phyloP scores from a whole-genome alignment of 345 rosid genomes.

The Fremontodendron californicum region DNA sequence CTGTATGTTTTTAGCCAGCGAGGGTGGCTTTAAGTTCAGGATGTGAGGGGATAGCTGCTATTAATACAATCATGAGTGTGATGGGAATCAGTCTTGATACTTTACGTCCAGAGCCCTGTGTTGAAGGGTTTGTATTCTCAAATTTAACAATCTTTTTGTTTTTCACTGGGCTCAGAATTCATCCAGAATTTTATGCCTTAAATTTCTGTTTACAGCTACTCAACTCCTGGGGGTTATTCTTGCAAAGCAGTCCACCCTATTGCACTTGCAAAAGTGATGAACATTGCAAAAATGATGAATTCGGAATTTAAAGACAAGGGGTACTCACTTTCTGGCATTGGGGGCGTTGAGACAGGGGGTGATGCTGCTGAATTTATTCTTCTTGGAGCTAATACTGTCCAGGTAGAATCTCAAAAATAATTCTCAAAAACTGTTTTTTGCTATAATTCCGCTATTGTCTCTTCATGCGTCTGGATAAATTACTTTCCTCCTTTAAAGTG shows the following conservation, averaged over 20 bases:
- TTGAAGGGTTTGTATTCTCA: conserved; percentile 69
- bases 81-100: conserved; percentile 87
- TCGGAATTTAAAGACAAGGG: conserved; percentile 51
- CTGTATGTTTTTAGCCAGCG: conserved; percentile 53
- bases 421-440: neutral
- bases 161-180: neutral
- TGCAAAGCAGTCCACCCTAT: conserved; percentile 90
- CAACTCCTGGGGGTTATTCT: conserved; percentile 98
- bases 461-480: neutral
- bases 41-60: conserved; percentile 79
- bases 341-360: conserved; percentile 87
- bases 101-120: conserved; percentile 88
- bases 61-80: conserved; percentile 91
- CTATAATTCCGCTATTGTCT: neutral
- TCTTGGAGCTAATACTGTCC: conserved; percentile 88
- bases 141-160: conserved; percentile 3
- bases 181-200: conserved; percentile 2
- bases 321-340: conserved; percentile 79
- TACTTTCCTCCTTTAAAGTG: neutral
- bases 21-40: conserved; percentile 76
- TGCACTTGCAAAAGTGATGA: conserved; percentile 87
- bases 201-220: conserved; percentile 49
- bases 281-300: conserved; percentile 82
- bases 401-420: conserved; percentile 41
- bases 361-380: conserved; percentile 95